Base-by-base conservation (phyloP, 371 early-diverging fungal genomes). In the Polyrhizophydium stewartii region DNA sequence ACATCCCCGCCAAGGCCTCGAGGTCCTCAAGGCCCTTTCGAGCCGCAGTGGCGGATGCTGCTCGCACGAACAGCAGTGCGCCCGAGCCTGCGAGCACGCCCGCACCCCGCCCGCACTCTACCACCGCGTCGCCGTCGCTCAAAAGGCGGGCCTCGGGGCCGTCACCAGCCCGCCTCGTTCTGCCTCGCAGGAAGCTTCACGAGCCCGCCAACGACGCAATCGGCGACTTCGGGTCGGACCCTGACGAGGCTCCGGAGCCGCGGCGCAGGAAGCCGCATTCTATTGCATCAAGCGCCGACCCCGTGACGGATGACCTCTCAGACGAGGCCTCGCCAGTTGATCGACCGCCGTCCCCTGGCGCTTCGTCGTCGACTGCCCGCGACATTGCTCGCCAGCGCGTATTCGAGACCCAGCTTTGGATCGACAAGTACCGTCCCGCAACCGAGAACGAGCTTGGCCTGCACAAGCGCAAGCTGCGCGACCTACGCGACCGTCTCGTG, bases 401-500 rank as follows among this genome's bases (percentile, higher is more conserved):
- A 12, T 50, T 16, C n/a, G 65, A 66, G 43, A 58, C 57, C 3
- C 38, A 66, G 53, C 62, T 73, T 40, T 65, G 74, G 73, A 43
- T 76, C 52, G 76, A 83, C 73, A 56, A 81, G 58, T 38, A 72
- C 46, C 32, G 27, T 1, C 73, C 73, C 13, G 30, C 25, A 2
- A 58, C 62, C 17, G 70, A 73, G 73, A 52, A 56, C 28, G 84
- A 88, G n/a, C 66, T 87, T 33, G 86, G 84, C 0, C 74, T 88
- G 10, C 72, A 88, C 65, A 57, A 66, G 25, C 67, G 55, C 45
- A 87, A 85, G 60, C 60, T 85, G 17, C 63, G 49, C 0, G 77
- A 85, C 47, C 83, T 88, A 16, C 70, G 84, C 17, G 64, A 65
- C 6, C 87, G 88, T 88, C 70, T 89, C 3, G 45, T 56, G 27